Evolutionary conservation across 257 asterid species (phyloP).

Genomic region (Plectranthus barbatus): DNA sequence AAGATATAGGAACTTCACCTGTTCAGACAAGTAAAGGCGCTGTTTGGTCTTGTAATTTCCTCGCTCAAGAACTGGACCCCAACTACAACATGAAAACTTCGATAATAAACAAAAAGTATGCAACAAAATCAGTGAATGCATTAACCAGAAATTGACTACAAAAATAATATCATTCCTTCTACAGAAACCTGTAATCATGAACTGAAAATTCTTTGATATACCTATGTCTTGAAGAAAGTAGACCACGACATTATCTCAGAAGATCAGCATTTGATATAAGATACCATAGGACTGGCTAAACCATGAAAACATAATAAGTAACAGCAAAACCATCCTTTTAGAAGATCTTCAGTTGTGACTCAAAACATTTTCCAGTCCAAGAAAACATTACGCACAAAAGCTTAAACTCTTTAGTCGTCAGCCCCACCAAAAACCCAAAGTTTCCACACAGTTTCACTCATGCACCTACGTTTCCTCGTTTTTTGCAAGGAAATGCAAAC

Average conservation of each 20-base stretch:
- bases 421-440: conserved; percentile 1
- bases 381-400: background rate
- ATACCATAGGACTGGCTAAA: background rate
- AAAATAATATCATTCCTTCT: background rate
- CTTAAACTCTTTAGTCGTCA: background rate
- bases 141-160: conserved; percentile 2
- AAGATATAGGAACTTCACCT: conserved; percentile 31
- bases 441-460: background rate
- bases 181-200: background rate
- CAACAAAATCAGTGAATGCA: background rate
- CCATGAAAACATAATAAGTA: background rate
- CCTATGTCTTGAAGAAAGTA: background rate
- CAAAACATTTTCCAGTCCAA: too few relatives aligned
- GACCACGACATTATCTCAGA: background rate
- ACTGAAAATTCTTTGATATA: background rate
- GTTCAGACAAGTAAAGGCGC: conserved; percentile 90
- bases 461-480: background rate
- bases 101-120: background rate
- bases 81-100: conserved; percentile 33
- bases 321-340: background rate
- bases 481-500: too few relatives aligned
- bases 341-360: background rate
- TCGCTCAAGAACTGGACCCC: conserved; percentile 83
- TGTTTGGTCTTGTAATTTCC: conserved; percentile 61
- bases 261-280: background rate